Base-by-base conservation (phyloP, 345 rosid genomes). In the Eucalyptus virginea region DNA sequence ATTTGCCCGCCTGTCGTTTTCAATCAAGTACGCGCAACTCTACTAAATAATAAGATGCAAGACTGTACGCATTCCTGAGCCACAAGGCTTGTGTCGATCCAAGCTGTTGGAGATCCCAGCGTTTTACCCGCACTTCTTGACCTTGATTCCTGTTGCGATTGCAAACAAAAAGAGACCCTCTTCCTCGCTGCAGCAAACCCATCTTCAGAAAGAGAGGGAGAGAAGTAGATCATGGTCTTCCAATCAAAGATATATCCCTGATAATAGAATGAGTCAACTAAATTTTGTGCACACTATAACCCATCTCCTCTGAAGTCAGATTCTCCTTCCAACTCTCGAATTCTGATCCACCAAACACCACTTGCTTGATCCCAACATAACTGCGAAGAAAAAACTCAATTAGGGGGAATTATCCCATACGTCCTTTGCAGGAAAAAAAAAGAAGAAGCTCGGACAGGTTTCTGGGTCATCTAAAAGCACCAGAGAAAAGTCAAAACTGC, bases 301-400 rank as follows among this genome's bases (percentile, higher is more conserved):
- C 97, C 69, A 94, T 93, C 89, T 95, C 98, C 89, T 98, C 99
- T 3, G 95, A 93, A 40, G 91, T 97, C 88, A 94, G 87, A 90
- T 90, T 93, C 91, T 97, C 99, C 87, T 95, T 95, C 99, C 99
- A 98, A 89, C 51, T 93, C 93, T 95, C 97, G 56, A 93, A 95
- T 88, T 97, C 96, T 6, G 98, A 93, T 85, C 99, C 98, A 85
- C 99, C 99, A 90, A 98, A 95, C 80, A 93, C 96, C 92, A 98
- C 44, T 90, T 94, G 95, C 95, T 97, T 96, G n/a, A 97, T 95
- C 87, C 98, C 99, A 2, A 95, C 89, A 90, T 91, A 93, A 92
- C 99, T 98, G 96, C 7, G n/a, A 72, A 51, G 91, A 4, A 85
- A 89, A 87, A 83, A 87, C 40, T 14, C 48, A 10, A 77, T 77